Base-by-base conservation (phyloP, 2,329 filamentous ascomycete genomes). In the Microsporum ferrugineum region DNA sequence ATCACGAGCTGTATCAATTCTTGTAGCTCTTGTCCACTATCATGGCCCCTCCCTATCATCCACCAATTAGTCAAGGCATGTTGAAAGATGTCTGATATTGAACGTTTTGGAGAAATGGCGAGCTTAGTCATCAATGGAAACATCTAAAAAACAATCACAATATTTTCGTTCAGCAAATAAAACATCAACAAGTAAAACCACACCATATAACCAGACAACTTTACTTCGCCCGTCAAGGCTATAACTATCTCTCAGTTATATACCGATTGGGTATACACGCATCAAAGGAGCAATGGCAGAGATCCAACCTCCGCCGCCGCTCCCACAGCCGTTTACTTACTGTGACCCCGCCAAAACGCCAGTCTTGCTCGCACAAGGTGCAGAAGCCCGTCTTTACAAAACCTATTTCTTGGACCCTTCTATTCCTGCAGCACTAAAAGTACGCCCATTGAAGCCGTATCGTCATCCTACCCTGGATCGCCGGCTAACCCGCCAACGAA, bases 371-470 rank as follows among this genome's bases (percentile, higher is more conserved):
- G 87, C 89, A 61, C 94, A 97, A 80, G 94, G 94, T 76, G 94
- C 94, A 71, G 94, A 99, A 83, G 91, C 89, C 63, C 89, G 92
- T 66, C 84, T 99, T 71, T 97, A 95, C 83, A 87, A 85, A 73
- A 92, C 89, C 17, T 86, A 84, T 60, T 95, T 89, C 76, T 85
- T 96, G 60, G 73, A 81, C 1, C 82, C 88, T 43, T 72, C 79
- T 61, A 79, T 83, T 7, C 83, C 87, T 12, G 88, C 86, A 71
- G 89, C 92, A 0, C 84, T 97, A 64, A 99, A 99, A 78, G 86
- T 95, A 80, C 89, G 94, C 0, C 91, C 92, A 0, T 81, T 85
- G 31, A 99, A 99, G 77, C 84, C 88, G 31, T 99, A 95, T 82
- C 84, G 94, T 23, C 94, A 99, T 75, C 89, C 91, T 3, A 84